phyloP scores from a whole-genome alignment of 2,329 filamentous ascomycete genomes.

The Coniochaeta sp. region DNA sequence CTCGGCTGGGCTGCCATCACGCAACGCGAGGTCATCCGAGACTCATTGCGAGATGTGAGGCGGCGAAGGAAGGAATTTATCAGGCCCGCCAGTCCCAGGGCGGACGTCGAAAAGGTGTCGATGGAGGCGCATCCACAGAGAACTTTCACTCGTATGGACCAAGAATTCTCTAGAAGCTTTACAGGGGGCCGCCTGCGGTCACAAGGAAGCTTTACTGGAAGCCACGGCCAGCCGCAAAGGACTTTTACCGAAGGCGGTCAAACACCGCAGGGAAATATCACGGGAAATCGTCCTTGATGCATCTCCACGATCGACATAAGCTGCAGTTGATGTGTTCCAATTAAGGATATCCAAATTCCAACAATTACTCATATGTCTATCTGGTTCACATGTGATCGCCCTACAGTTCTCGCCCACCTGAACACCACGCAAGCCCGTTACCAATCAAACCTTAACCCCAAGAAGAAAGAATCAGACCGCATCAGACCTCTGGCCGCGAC shows the following conservation, averaged over 20 bases:
- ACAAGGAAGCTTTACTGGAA: neutral
- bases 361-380: too few relatives aligned
- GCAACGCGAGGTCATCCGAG: neutral
- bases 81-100: neutral
- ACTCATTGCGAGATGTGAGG: neutral
- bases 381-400: neutral
- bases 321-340: too few relatives aligned
- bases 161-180: too few relatives aligned
- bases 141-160: neutral
- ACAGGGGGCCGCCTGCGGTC: neutral
- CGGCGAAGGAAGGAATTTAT: neutral
- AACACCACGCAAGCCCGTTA: neutral
- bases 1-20: neutral
- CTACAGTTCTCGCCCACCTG: neutral
- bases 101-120: neutral
- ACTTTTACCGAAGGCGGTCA: too few relatives aligned
- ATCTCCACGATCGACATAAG: too few relatives aligned
- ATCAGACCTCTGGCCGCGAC: neutral
- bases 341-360: too few relatives aligned
- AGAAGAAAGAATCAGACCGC: neutral
- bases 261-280: too few relatives aligned
- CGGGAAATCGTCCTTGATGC: too few relatives aligned
- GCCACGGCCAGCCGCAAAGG: too few relatives aligned
- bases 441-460: neutral
- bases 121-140: neutral